phyloP scores from a whole-genome alignment of 495 filamentous ascomycete species.

The Neurospora pannonica region DNA sequence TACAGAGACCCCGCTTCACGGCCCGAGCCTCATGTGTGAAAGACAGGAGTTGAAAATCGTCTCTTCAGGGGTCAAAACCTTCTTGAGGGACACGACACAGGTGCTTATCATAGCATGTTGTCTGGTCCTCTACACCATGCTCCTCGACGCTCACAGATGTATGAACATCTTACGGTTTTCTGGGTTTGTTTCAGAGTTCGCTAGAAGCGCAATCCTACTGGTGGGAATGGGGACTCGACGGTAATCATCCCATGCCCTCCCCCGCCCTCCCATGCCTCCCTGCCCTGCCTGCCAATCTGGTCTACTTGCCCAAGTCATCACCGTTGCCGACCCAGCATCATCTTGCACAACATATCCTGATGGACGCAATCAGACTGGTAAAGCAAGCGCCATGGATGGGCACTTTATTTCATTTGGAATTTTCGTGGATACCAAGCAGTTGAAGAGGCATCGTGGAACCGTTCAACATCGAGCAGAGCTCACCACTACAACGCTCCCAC shows the following conservation, averaged over 20 bases:
- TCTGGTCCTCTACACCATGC: background rate
- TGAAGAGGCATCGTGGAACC: background rate
- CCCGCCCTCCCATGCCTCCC: background rate
- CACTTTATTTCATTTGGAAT: background rate
- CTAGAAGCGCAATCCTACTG: background rate
- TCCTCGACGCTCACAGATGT: background rate
- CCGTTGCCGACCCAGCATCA: background rate
- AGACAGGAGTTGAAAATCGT: background rate
- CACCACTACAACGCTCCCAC: background rate
- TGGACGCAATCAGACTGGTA: background rate
- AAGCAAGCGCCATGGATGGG: background rate
- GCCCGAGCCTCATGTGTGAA: background rate
- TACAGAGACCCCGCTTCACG: background rate
- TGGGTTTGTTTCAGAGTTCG: background rate
- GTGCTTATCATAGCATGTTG: background rate
- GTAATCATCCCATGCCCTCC: background rate
- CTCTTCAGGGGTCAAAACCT: background rate
- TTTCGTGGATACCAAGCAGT: background rate
- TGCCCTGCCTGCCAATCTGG: background rate
- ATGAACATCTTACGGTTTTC: background rate
- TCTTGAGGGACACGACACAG: background rate
- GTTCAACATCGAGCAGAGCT: background rate
- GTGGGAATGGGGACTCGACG: background rate
- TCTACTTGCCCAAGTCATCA: background rate
- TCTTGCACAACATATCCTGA: background rate